These are phyloP conservation scores for Xerocomellus dryophilus DNA, from an alignment of 768 basidiomycete genomes.

Conservation along the genomic window DNA sequence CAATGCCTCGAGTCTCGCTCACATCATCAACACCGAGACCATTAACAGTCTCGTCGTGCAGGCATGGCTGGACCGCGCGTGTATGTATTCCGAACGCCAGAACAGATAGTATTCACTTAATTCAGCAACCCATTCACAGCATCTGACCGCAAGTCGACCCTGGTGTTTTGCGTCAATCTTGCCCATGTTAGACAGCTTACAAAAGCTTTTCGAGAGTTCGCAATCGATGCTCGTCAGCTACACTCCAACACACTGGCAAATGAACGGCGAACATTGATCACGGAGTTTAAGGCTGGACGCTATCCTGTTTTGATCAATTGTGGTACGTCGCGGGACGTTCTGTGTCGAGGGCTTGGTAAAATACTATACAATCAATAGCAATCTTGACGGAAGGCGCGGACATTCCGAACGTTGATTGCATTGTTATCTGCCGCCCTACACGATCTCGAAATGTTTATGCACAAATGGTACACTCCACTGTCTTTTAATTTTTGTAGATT, in stretches of 20 bases:
- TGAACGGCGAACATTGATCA: slow-evolving; percentile 64
- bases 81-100: slow-evolving; percentile 40
- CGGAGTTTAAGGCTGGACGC: slow-evolving; percentile 62
- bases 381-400: slow-evolving; percentile 93
- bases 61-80: slow-evolving; percentile 82
- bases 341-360: background rate
- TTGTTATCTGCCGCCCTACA: slow-evolving; percentile 85
- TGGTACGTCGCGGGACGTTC: slow-evolving; percentile 43
- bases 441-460: slow-evolving; percentile 85
- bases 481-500: background rate
- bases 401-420: slow-evolving; percentile 92
- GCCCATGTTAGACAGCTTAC: slow-evolving; percentile 78
- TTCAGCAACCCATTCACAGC: background rate
- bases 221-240: slow-evolving; percentile 83
- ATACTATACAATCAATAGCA: slow-evolving; percentile 36
- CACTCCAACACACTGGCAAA: slow-evolving; percentile 61
- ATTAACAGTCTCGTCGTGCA: slow-evolving; percentile 77
- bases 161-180: slow-evolving; percentile 89
- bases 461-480: slow-evolving; percentile 68
- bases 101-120: slow-evolving; percentile 1
- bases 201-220: slow-evolving; percentile 63
- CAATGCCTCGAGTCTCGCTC: slow-evolving; percentile 70
- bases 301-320: slow-evolving; percentile 92
- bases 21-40: slow-evolving; percentile 75
- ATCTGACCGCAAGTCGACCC: slow-evolving; percentile 75